A percentile compares a stretch with the other conserved stretches of the same genome.
phyloP scores from a whole-genome alignment of 768 basidiomycete genomes.

The Kwoniella newhampshirensis region DNA sequence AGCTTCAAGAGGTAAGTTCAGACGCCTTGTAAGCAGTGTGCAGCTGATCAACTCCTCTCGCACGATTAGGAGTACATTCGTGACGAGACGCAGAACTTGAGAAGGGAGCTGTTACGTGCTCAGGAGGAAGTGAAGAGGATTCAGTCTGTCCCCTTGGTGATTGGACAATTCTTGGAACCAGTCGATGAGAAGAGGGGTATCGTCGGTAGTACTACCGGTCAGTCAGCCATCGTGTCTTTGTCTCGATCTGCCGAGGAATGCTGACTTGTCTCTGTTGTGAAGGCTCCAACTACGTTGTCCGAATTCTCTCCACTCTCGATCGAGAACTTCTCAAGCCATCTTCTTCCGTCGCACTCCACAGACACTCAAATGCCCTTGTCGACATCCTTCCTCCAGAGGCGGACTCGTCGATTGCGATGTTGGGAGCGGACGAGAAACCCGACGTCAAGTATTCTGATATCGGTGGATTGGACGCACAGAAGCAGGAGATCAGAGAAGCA shows the following conservation, averaged over 20 bases:
- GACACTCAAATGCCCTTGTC: constrained; percentile 97
- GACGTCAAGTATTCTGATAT: constrained; percentile 92
- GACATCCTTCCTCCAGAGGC: constrained; percentile 98
- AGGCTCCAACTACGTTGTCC: constrained; percentile 96
- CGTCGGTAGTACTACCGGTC: constrained; percentile 85
- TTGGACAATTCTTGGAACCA: constrained; percentile 97
- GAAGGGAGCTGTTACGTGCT: constrained; percentile 94
- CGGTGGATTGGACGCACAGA: constrained; percentile 95
- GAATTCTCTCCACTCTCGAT: constrained; percentile 94
- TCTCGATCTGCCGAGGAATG: neutral
- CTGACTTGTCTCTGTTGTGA: neutral
- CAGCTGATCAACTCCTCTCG: neutral
- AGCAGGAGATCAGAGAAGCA: constrained; percentile 97
- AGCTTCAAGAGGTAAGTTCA: constrained; percentile 54
- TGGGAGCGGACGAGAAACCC: constrained; percentile 89
- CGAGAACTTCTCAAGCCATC: constrained; percentile 96
- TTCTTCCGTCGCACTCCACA: constrained; percentile 95
- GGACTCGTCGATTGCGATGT: constrained; percentile 93
- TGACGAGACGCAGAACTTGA: constrained; percentile 95
- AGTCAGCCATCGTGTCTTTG: constrained; percentile 11
- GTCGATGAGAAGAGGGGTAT: constrained; percentile 97
- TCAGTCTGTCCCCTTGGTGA: constrained; percentile 96
- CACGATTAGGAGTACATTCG: constrained; percentile 91
- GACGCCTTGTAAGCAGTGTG: neutral
- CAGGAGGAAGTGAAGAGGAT: constrained; percentile 99